Evolutionary conservation across 1,284 basidiomycete genomes (phyloP), one percentile per base, ranked within the genome.

Genomic region (Rhodotorula sp.): DNA sequence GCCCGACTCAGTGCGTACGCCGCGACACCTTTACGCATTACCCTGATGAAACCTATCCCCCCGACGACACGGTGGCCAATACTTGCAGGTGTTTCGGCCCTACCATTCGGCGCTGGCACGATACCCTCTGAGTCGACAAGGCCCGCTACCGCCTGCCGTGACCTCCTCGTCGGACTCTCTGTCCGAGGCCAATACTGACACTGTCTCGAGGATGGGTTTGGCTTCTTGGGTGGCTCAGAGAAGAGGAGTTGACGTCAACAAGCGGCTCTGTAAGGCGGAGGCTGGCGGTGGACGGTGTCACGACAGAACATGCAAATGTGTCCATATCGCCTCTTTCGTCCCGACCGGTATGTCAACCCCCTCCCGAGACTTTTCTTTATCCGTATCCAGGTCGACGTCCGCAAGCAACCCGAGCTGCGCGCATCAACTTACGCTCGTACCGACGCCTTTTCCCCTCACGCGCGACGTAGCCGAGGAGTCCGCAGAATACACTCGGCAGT

Each of bases 211-310:
- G n/a, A 67, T 67, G 16, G 72, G 64, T 26, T 16, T 70, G 34
- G 62, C 69, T 39, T 66, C 69, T 5, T 74, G 66, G 54, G 67
- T 68, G 1, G 72, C 72, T 5, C 62, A 59, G 10, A 68, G 60
- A 59, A 63, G 59, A 26, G 64, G 65, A 20, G 48, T 74, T 16
- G 67, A 74, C 43, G 29, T 69, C 0, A 16, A 26, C 15, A 66
- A 61, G 58, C 62, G 70, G n/a, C 65, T 68, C 29, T 74, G 72
- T 56, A 68, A 67, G 57, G 69, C 62, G n/a, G 72, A 74, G 31
- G 63, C 67, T 21, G 51, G 61, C 14, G 69, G 72, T 0, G 72
- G 72, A 21, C 62, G 39, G 18, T 74, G 72, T 47, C 57, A 56
- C n/a, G 72, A 74, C 34, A 20, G 29, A 20, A 60, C n/a, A 39